Percentiles rank a stretch among this genome's conserved stretches.
Conservation (phyloP, 2,329 filamentous ascomycete genomes). For the Endocalyx cinctus region DNA sequence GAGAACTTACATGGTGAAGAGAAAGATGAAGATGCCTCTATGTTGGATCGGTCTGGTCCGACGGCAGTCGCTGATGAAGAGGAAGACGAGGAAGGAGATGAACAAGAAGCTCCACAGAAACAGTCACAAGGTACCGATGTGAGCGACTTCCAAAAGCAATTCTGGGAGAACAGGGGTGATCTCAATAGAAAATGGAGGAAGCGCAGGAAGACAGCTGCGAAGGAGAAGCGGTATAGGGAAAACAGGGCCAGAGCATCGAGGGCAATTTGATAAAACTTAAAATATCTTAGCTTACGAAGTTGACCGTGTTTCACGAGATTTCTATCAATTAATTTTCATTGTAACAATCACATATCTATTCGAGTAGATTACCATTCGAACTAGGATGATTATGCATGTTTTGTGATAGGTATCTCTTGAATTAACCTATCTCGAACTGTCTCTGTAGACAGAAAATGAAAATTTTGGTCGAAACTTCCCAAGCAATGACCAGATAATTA, state of each 20-base stretch:
- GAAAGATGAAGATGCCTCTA: conserved; percentile 42
- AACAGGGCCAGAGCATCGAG: conserved; percentile 51
- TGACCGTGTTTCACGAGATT: not conserved
- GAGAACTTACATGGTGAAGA: conserved; percentile 37
- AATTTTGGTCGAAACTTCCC: too few species aligned
- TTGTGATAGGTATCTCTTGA: not conserved
- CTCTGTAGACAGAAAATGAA: not conserved
- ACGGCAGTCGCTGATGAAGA: too few species aligned
- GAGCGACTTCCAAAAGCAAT: conserved; percentile 60
- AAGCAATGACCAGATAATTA: too few species aligned
- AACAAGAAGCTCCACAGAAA: conserved; percentile 5
- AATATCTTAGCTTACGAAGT: not conserved
- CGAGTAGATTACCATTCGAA: not conserved
- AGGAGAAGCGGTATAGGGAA: conserved; percentile 63
- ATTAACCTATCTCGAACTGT: not conserved
- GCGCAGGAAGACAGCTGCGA: conserved; percentile 56
- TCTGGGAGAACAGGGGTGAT: conserved; percentile 63
- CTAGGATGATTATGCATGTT: not conserved
- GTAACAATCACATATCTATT: not conserved
- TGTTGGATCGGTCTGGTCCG: too few species aligned
- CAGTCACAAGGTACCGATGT: too few species aligned
- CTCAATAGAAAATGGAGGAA: conserved; percentile 64
- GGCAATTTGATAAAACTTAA: conserved; percentile 34
- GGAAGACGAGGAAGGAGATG: conserved; percentile 27
- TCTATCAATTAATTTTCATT: not conserved